phyloP scores from a whole-genome alignment of 2,329 filamentous ascomycete species.

The Aspergillus nomiae region DNA sequence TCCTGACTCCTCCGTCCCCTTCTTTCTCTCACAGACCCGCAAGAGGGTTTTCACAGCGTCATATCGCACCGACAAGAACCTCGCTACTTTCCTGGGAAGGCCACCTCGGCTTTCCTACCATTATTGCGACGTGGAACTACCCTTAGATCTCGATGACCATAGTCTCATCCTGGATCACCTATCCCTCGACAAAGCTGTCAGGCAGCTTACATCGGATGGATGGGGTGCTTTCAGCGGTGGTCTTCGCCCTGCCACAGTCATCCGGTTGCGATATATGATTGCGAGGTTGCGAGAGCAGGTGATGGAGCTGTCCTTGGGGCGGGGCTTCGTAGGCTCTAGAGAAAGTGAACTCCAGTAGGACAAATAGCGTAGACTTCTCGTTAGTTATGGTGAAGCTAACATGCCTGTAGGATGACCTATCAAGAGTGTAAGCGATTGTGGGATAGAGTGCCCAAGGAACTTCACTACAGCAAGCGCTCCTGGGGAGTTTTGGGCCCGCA shows the following conservation, averaged over 20 bases:
- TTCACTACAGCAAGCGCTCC: slow-evolving; percentile 21
- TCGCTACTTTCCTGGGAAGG: slow-evolving; percentile 9
- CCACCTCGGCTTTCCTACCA: slow-evolving; percentile 9
- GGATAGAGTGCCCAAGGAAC: slow-evolving; percentile 19
- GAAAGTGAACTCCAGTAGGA: neutral
- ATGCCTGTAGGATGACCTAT: neutral
- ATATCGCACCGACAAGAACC: slow-evolving; percentile 10
- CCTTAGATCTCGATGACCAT: slow-evolving; percentile 5
- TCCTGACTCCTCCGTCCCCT: neutral
- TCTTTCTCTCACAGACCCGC: slow-evolving; percentile 8
- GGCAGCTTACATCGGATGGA: slow-evolving; percentile 21
- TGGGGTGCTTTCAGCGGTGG: slow-evolving; percentile 19
- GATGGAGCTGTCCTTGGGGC: slow-evolving; percentile 24
- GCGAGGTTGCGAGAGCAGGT: slow-evolving; percentile 26
- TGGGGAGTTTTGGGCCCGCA: slow-evolving; percentile 11
- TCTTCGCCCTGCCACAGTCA: slow-evolving; percentile 19
- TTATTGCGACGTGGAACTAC: slow-evolving; percentile 8
- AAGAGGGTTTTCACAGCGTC: slow-evolving; percentile 4
- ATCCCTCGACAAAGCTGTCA: slow-evolving; percentile 15
- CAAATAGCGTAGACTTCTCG: neutral
- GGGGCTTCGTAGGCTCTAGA: neutral
- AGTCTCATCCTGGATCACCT: slow-evolving; percentile 3
- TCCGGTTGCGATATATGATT: slow-evolving; percentile 24
- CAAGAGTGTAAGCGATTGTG: slow-evolving; percentile 21
- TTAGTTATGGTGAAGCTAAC: neutral